Evolutionary conservation across 306 rosid genomes (phyloP), one percentile per base, ranked within the genome.

Genomic region (Carpinus fangiana): DNA sequence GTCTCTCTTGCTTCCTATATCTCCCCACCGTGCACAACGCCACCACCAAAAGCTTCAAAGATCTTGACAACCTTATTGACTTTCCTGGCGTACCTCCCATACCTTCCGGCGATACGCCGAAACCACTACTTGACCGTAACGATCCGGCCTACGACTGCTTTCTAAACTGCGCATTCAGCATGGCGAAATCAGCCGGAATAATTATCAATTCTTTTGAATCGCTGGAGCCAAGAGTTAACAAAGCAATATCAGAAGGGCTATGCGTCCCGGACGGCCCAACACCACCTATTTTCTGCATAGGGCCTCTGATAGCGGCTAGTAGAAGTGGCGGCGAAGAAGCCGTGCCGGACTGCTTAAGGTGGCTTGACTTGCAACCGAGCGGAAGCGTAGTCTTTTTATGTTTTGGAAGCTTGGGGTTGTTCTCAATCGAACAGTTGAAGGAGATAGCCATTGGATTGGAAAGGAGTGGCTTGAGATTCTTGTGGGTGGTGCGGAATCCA

Each of bases 401-500:
- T 57, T 89, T 91, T 26, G 96, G 96, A 26, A 89, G 93, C 81
- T 17, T 89, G 66, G 92, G 96, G 1, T 26, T 57, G 31, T 87
- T 91, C 16, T 74, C 89, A 0, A 65, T 4, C 21, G 53, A 28
- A 4, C 92, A 89, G 17, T 12, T 91, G 70, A 73, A 36, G 43
- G 93, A 89, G 38, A 86, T 86, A 8, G 90, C 96, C 0, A 3
- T 55, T n/a, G 96, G 91, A 41, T 83, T 91, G 69, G 96, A 91
- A 81, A 82, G 34, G 16, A 89, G 89, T 1, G 86, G 78, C 47
- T 84, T 77, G 28, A 77, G 89, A 50, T 91, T 89, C 62, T 38
- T 91, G 70, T 87, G 96, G 96, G 83, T 88, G 36, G 84, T 87
- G 17, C 81, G 91, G 31, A 68, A 68, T 31, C 88, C 89, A 38